Evolutionary conservation across 169 alveolate species (phyloP).

Genomic region (Cryptosporidium muris): DNA sequence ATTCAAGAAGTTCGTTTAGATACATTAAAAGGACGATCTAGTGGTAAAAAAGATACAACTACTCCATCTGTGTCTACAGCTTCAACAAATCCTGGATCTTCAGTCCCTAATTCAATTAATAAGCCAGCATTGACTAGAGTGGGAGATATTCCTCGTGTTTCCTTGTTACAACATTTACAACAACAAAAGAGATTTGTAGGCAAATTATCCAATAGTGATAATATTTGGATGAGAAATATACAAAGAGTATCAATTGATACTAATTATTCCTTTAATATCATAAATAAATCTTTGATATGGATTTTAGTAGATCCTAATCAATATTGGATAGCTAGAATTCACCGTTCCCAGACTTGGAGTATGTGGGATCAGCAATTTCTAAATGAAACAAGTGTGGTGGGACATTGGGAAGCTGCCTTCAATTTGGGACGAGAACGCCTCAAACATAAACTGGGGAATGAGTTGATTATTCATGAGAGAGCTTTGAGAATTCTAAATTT

Average conservation of each 20-base stretch:
- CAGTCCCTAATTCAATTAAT: constrained; percentile 11
- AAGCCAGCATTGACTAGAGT: background rate
- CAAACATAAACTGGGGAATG: background rate
- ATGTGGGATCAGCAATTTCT: constrained; percentile 70
- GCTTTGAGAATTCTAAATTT: constrained; percentile 28
- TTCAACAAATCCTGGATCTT: constrained; percentile 2
- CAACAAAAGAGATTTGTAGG: constrained; percentile 60
- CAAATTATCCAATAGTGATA: constrained; percentile 49
- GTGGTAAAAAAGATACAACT: constrained; percentile 10
- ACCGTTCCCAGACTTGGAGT: constrained; percentile 69
- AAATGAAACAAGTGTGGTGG: constrained; percentile 51
- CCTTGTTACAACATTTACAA: constrained; percentile 52
- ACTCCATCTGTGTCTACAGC: constrained; percentile 7
- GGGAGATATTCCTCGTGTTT: constrained; percentile 46
- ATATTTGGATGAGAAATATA: constrained; percentile 11
- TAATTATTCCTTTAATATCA: background rate
- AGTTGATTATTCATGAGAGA: constrained; percentile 17
- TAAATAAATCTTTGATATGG: constrained; percentile 28
- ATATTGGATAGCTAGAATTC: constrained; percentile 61
- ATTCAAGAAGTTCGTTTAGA: constrained; percentile 51
- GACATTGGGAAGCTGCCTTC: constrained; percentile 50
- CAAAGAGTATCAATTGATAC: background rate
- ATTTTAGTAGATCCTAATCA: constrained; percentile 24
- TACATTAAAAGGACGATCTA: constrained; percentile 12
- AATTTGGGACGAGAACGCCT: constrained; percentile 50